A percentile compares a stretch with the other conserved stretches of the same genome.
Conservation (phyloP, 2,329 filamentous ascomycete genomes). For the Pseudocercospora eumusae region DNA sequence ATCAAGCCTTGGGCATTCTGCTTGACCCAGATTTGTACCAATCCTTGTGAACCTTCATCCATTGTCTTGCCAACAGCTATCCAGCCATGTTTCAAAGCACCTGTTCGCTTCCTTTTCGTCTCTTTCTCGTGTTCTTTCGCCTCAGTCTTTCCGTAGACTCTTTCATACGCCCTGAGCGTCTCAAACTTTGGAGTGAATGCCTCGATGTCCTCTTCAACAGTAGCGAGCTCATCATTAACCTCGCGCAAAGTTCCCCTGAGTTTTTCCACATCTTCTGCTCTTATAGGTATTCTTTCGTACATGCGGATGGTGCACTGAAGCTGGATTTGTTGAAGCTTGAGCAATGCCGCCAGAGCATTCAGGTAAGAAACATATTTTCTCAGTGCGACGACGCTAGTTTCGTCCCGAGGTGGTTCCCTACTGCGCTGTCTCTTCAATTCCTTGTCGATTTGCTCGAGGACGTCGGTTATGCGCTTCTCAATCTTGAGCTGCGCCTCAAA, state of each 20-base stretch:
- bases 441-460: background rate
- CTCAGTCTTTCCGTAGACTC: too few relatives aligned
- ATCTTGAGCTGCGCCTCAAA: background rate
- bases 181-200: background rate
- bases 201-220: background rate
- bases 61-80: background rate
- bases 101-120: background rate
- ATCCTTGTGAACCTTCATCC: background rate
- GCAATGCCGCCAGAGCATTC: background rate
- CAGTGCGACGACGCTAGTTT: background rate
- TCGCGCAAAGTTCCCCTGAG: background rate
- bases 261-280: background rate
- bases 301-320: background rate
- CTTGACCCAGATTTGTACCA: slow-evolving; percentile 5
- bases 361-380: background rate
- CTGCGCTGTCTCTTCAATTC: background rate
- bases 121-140: background rate
- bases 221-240: background rate
- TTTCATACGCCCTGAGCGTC: background rate
- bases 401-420: background rate
- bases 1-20: slow-evolving; percentile 2
- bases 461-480: background rate
- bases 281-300: too few relatives aligned
- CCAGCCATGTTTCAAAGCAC: background rate
- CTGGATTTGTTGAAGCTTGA: background rate